Evolutionary conservation across 305 asterid genomes (phyloP).

Genomic region (Stenogyne calaminthoides): DNA sequence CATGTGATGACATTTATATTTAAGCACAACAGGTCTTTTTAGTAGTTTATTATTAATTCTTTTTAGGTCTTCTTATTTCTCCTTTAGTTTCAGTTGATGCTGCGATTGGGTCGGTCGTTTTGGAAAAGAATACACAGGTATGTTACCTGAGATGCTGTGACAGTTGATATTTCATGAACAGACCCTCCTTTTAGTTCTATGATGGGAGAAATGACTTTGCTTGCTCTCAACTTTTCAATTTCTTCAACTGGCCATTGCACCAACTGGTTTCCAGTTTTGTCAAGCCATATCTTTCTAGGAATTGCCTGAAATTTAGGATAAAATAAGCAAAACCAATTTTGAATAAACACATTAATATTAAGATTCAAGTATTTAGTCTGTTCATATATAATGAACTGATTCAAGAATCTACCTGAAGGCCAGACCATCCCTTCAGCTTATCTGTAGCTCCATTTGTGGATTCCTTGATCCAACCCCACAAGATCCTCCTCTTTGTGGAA

Average conservation of each 20-base stretch:
- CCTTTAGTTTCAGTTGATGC: neutral
- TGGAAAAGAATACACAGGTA: neutral
- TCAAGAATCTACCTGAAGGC: constrained; percentile 34
- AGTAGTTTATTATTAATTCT: neutral
- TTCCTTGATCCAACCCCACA: constrained; percentile 22
- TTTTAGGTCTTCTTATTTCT: neutral
- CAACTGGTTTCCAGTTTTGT: constrained; percentile 33
- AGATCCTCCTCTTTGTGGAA: too few species aligned
- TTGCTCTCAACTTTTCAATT: neutral
- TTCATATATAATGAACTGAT: neutral
- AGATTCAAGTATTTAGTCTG: neutral
- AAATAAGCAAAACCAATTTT: too few species aligned
- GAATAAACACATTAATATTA: too few species aligned
- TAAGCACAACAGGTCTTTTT: neutral
- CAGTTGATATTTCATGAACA: constrained; percentile 25
- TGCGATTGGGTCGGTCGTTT: neutral
- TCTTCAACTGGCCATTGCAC: constrained; percentile 43
- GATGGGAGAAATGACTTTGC: constrained; percentile 1
- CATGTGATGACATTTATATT: neutral
- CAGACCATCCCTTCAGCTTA: constrained; percentile 55
- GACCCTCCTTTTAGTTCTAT: constrained; percentile 26
- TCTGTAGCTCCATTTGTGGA: constrained; percentile 29
- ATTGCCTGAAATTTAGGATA: constrained; percentile 25
- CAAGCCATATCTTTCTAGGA: constrained; percentile 41
- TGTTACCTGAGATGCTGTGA: constrained; percentile 23